A percentile compares a stretch with the other conserved stretches of the same genome.
These are phyloP conservation scores for Aspergillus aculeatus DNA, from an alignment of 2,329 filamentous ascomycete species.

Conservation along the genomic window DNA sequence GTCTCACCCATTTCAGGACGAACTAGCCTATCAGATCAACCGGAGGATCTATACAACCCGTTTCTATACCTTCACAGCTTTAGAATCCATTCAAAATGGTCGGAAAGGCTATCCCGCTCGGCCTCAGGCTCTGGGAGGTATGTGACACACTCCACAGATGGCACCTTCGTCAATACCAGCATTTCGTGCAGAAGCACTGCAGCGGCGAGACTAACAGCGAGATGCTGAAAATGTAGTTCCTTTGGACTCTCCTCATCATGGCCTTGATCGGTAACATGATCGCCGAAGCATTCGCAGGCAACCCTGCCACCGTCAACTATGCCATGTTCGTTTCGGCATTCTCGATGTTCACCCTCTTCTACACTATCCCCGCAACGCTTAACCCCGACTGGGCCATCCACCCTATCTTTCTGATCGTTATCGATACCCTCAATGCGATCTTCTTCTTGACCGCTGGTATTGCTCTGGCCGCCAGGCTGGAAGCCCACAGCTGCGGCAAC, in stretches of 20 bases:
- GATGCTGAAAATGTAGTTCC: conserved; percentile 46
- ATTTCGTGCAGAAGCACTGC: background rate
- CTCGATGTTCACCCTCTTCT: conserved; percentile 49
- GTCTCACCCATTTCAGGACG: background rate
- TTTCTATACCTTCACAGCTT: background rate
- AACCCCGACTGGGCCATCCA: conserved; percentile 42
- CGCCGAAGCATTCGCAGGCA: conserved; percentile 50
- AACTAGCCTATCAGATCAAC: background rate
- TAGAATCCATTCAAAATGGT: conserved; percentile 23
- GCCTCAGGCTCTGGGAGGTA: conserved; percentile 37
- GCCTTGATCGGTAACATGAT: conserved; percentile 64
- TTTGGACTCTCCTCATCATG: conserved; percentile 61
- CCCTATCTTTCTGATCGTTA: conserved; percentile 43
- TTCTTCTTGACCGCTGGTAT: conserved; percentile 51
- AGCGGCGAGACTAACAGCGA: background rate
- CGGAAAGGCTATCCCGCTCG: conserved; percentile 28
- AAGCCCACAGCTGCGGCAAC: conserved; percentile 47
- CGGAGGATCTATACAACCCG: background rate
- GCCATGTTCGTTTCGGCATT: conserved; percentile 51
- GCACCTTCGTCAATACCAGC: background rate
- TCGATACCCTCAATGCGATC: conserved; percentile 50
- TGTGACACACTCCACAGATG: background rate
- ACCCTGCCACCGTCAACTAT: conserved; percentile 59
- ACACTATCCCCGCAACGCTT: conserved; percentile 46
- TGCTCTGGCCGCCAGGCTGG: conserved; percentile 49